Conservation (phyloP, 768 basidiomycete genomes). For the Sutorius australiensis region DNA sequence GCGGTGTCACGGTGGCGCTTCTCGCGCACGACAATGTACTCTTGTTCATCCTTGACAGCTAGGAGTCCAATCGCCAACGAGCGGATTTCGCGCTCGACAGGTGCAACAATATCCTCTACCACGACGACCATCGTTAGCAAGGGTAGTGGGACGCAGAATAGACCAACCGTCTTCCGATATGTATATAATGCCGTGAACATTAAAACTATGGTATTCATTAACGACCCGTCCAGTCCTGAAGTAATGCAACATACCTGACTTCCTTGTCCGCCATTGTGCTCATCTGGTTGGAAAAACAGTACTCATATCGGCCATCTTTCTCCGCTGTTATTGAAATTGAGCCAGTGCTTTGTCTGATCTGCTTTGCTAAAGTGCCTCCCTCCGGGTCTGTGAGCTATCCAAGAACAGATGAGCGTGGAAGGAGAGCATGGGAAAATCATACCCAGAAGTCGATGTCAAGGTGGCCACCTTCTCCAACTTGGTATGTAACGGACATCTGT, state of each 20-base stretch:
- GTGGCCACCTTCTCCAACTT: constrained; percentile 96
- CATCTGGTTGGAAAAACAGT: constrained; percentile 99
- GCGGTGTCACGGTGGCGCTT: constrained; percentile 90
- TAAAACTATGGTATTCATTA: constrained; percentile 59
- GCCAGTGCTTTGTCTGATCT: constrained; percentile 85
- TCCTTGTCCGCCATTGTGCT: constrained; percentile 93
- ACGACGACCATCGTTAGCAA: constrained; percentile 1
- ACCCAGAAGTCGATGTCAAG: constrained; percentile 99
- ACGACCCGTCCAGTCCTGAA: neutral
- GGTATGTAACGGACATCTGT: constrained; percentile 99
- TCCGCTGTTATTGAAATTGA: constrained; percentile 84
- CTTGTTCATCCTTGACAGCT: constrained; percentile 96
- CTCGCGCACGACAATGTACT: constrained; percentile 96
- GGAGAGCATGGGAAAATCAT: constrained; percentile 12
- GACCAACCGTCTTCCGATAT: constrained; percentile 79
- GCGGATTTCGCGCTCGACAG: constrained; percentile 95
- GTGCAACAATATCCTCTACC: constrained; percentile 76
- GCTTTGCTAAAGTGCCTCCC: constrained; percentile 63
- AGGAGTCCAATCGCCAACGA: constrained; percentile 74
- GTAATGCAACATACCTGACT: constrained; percentile 58
- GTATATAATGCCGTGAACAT: constrained; percentile 96
- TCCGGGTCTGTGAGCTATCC: constrained; percentile 78
- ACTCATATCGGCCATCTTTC: constrained; percentile 83
- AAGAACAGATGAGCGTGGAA: constrained; percentile 5
- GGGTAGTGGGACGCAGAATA: neutral